A percentile compares a stretch with the other conserved stretches of the same genome.
Conservation (phyloP, 768 basidiomycete species). For the Podaxis sp. region DNA sequence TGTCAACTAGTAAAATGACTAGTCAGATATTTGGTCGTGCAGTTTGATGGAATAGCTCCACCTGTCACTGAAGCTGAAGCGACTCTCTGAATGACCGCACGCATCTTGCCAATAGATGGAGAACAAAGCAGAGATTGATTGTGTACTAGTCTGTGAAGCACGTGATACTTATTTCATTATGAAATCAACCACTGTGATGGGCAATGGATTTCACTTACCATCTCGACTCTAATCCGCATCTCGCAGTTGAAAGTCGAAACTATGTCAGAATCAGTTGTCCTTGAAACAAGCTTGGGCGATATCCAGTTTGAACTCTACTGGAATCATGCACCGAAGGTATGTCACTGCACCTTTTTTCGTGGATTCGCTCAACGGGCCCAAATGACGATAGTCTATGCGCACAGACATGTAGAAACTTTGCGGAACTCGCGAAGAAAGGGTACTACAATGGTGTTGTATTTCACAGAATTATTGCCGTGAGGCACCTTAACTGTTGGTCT, state of each 20-base stretch:
- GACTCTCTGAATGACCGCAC: slow-evolving; percentile 84
- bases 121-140: background rate
- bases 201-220: background rate
- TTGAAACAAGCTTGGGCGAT: slow-evolving; percentile 85
- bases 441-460: slow-evolving; percentile 92
- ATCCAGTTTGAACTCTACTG: slow-evolving; percentile 91
- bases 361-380: slow-evolving; percentile 11
- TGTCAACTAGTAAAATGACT: slow-evolving; percentile 57
- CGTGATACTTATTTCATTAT: background rate
- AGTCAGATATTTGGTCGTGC: background rate
- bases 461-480: slow-evolving; percentile 86
- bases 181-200: background rate
- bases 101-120: slow-evolving; percentile 46
- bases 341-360: slow-evolving; percentile 8
- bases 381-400: slow-evolving; percentile 18
- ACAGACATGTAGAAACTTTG: slow-evolving; percentile 95
- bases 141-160: background rate
- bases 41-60: slow-evolving; percentile 25
- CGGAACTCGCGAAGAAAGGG: slow-evolving; percentile 84
- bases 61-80: slow-evolving; percentile 83
- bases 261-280: slow-evolving; percentile 55
- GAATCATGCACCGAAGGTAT: slow-evolving; percentile 78
- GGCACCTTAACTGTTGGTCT: slow-evolving; percentile 19
- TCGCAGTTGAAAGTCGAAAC: background rate
- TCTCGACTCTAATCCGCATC: background rate